phyloP scores from a whole-genome alignment of 2,329 filamentous ascomycete species.

The Colletotrichum spinosum region DNA sequence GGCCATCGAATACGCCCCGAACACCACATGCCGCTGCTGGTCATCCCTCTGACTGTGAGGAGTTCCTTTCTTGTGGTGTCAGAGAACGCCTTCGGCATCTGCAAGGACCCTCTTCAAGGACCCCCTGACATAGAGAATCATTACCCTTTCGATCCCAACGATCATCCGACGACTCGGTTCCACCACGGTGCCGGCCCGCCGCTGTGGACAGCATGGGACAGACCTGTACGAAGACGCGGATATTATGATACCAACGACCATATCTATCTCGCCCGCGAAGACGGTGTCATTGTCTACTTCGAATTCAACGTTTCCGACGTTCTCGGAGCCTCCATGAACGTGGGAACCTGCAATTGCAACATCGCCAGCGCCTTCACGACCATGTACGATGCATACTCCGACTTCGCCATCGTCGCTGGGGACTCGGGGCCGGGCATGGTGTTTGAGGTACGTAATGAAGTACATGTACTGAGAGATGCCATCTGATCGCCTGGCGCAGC shows the following conservation, averaged over 20 bases:
- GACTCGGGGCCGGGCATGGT: conserved; percentile 82
- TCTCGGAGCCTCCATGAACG: conserved; percentile 65
- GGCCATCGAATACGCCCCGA: conserved; percentile 64
- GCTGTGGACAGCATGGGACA: conserved; percentile 87
- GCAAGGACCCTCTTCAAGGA: conserved; percentile 65
- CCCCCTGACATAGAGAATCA: conserved; percentile 61
- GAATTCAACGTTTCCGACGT: conserved; percentile 72
- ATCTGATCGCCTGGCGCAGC: conserved; percentile 14
- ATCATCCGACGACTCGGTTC: conserved; percentile 55
- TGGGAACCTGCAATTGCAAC: conserved; percentile 77
- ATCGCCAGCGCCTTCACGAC: conserved; percentile 87
- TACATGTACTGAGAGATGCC: background rate
- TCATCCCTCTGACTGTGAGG: conserved; percentile 79
- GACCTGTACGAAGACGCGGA: conserved; percentile 74
- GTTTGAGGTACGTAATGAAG: conserved; percentile 69
- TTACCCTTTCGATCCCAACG: conserved; percentile 45
- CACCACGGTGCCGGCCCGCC: conserved; percentile 63
- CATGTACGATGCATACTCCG: conserved; percentile 74
- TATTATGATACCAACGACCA: conserved; percentile 77
- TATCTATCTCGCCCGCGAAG: conserved; percentile 89
- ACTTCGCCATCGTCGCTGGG: conserved; percentile 84
- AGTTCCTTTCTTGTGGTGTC: conserved; percentile 78
- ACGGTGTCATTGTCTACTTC: conserved; percentile 81
- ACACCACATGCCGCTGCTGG: conserved; percentile 72
- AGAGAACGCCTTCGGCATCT: conserved; percentile 67